Evolutionary conservation across 2,329 filamentous ascomycete species (phyloP).

Genomic region (Fusarium sp.): DNA sequence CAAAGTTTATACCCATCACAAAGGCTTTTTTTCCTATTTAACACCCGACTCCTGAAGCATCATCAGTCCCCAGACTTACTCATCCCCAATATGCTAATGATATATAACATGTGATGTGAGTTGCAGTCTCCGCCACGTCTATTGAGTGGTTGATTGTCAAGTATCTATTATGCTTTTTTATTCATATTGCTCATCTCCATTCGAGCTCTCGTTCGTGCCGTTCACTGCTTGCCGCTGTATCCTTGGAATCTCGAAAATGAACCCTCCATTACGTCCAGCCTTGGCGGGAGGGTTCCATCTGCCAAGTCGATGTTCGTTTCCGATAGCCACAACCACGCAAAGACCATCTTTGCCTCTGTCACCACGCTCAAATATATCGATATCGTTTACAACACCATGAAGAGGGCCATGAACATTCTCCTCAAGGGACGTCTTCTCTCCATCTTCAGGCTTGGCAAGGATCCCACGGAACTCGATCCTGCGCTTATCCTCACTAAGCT

Average conservation of each 20-base stretch:
- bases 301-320: conserved; percentile 86
- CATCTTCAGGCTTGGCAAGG: conserved; percentile 57
- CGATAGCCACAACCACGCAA: conserved; percentile 85
- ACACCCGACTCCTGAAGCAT: conserved; percentile 22
- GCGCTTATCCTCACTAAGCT: conserved; percentile 82
- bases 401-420: conserved; percentile 53
- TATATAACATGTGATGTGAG: conserved; percentile 22
- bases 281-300: conserved; percentile 74
- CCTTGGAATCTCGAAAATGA: conserved; percentile 83
- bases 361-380: conserved; percentile 86
- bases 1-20: conserved; percentile 26
- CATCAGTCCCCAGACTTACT: not conserved
- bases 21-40: conserved; percentile 16
- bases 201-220: conserved; percentile 44
- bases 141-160: conserved; percentile 33
- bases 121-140: conserved; percentile 32
- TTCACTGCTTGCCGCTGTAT: conserved; percentile 48
- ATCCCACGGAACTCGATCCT: conserved; percentile 77
- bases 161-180: conserved; percentile 39
- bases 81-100: conserved; percentile 18
- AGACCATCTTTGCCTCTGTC: conserved; percentile 79
- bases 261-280: conserved; percentile 79
- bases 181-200: conserved; percentile 36
- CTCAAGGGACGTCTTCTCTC: conserved; percentile 37
- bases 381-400: conserved; percentile 86